Conservation (phyloP, 768 basidiomycete species). For the Suillus alpinus region DNA sequence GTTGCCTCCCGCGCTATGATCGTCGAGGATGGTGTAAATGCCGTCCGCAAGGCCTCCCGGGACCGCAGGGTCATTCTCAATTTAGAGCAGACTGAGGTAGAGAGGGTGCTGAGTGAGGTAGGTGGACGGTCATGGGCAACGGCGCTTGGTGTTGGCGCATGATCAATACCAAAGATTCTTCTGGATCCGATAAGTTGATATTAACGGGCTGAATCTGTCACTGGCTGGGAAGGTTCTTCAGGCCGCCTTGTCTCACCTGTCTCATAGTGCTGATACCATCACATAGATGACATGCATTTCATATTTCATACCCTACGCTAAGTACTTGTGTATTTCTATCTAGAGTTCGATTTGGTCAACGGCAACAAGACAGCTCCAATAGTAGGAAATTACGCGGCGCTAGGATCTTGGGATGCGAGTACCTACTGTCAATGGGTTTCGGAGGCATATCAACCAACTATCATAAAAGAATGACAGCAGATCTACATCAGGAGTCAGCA, state of each 20-base stretch:
- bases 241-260: not conserved
- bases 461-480: not conserved
- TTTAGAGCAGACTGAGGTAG: conserved; percentile 80
- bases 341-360: not conserved
- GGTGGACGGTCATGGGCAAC: conserved; percentile 71
- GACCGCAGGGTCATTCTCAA: conserved; percentile 80
- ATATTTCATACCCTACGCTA: not conserved
- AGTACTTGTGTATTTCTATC: not conserved
- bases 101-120: conserved; percentile 79
- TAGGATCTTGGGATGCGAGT: not conserved
- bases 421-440: not conserved
- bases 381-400: not conserved
- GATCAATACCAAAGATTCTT: not conserved
- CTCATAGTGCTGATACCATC: not conserved
- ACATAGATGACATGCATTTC: not conserved
- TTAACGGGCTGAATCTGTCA: not conserved
- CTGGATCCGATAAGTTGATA: not conserved
- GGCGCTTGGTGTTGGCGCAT: conserved; percentile 27
- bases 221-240: not conserved
- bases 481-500: not conserved
- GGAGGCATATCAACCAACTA: not conserved
- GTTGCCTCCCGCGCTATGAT: conserved; percentile 75
- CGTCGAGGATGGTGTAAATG: conserved; percentile 59
- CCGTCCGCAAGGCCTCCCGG: conserved; percentile 51
- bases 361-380: not conserved